phyloP scores from a whole-genome alignment of 371 early-diverging fungal genomes.

The Mortierella sp. region DNA sequence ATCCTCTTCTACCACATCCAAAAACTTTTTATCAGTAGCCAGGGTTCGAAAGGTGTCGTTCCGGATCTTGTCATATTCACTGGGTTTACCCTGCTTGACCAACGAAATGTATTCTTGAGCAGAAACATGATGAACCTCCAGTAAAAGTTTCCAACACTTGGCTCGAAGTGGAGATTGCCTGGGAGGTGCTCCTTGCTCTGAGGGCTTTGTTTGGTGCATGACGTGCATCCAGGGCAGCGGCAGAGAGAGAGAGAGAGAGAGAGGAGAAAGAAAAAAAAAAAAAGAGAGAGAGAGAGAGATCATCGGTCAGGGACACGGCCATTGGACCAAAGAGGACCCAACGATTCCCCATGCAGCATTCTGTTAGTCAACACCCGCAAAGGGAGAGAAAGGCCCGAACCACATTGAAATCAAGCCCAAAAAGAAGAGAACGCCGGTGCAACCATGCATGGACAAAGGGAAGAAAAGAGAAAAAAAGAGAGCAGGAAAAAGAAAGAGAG shows the following conservation, averaged over 20 bases:
- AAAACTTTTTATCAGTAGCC: constrained; percentile 83
- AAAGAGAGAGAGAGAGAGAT: not conserved
- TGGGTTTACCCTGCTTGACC: constrained; percentile 76
- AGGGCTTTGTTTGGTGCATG: constrained; percentile 3
- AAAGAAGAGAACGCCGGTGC: too few relatives aligned
- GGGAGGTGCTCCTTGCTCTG: not conserved
- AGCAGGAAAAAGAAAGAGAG: not conserved
- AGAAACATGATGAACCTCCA: constrained; percentile 80
- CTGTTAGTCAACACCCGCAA: too few relatives aligned
- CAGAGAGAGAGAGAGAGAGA: not conserved
- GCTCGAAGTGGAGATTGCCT: constrained; percentile 32
- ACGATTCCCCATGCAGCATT: too few relatives aligned
- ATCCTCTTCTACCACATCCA: constrained; percentile 77
- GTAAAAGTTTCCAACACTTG: constrained; percentile 83
- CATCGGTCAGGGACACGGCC: too few relatives aligned
- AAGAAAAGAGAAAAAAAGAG: not conserved
- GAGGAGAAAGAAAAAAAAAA: not conserved
- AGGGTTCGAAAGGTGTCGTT: constrained; percentile 92
- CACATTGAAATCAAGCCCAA: too few relatives aligned
- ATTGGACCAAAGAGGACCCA: too few relatives aligned
- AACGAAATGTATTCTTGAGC: constrained; percentile 80
- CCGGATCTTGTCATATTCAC: constrained; percentile 80
- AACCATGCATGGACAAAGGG: not conserved
- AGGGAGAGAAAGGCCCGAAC: too few relatives aligned
- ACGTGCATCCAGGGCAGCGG: not conserved